phyloP scores from a whole-genome alignment of 176 grass and related monocot species.

The Eremochloa ophiuroides region DNA sequence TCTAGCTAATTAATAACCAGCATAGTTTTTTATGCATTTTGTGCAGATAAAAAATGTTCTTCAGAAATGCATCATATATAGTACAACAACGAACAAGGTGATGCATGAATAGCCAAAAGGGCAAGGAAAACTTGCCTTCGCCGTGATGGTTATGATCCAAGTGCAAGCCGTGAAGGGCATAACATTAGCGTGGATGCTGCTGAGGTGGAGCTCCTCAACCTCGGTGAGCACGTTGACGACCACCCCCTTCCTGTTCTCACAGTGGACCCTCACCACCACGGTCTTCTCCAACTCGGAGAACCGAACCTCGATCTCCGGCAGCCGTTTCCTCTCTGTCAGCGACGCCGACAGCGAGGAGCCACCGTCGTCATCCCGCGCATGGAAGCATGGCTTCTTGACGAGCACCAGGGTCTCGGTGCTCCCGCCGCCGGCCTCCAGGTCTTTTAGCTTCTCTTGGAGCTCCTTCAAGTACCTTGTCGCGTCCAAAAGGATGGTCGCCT shows the following conservation, averaged over 20 bases:
- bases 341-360: not conserved
- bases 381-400: constrained; percentile 37
- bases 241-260: constrained; percentile 36
- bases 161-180: constrained; percentile 44
- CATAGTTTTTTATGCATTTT: too few species aligned
- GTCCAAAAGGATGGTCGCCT: constrained; percentile 62
- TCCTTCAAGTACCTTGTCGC: constrained; percentile 53
- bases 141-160: constrained; percentile 44
- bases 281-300: constrained; percentile 37
- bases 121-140: constrained; percentile 42
- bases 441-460: constrained; percentile 56
- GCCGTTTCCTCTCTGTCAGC: not conserved
- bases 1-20: too few species aligned
- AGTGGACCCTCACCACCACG: constrained; percentile 55
- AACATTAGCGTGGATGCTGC: constrained; percentile 45
- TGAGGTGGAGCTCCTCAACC: constrained; percentile 48
- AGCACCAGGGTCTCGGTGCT: constrained; percentile 28
- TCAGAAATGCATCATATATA: not conserved
- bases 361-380: not conserved
- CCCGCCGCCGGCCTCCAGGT: constrained; percentile 18
- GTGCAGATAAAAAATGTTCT: not conserved
- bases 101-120: not conserved
- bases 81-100: not conserved
- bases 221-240: constrained; percentile 50
- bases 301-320: constrained; percentile 50